Base-by-base conservation (phyloP, 2,329 filamentous ascomycete species). In the Lasiodiplodia sp. region DNA sequence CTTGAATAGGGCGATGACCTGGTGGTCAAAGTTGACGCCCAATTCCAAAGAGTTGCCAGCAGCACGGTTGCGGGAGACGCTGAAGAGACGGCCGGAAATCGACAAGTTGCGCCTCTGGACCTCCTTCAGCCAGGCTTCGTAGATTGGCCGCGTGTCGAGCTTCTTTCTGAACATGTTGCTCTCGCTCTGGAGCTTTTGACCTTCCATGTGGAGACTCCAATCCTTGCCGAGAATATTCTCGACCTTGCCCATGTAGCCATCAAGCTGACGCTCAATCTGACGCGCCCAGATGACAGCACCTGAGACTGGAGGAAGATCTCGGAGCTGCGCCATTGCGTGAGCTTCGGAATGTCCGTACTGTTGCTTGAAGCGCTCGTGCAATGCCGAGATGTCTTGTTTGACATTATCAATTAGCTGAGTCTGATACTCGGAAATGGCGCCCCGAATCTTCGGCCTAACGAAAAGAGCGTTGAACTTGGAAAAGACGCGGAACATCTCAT, bases 381-480 rank as follows among this genome's bases (percentile, higher is more conserved):
- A 86, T 4, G 91, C 90, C 53, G 92, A 91, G 73, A 99, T 99
- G 76, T 97, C 96, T 76, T 94, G 91, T 79, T 98, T 98, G 75
- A 99, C 96, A 74, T 97, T 97, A 75, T 97, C 94, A 79, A 99
- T 97, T 40, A 99, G 89, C 80, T 97, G 94, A 4, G 95, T 96
- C 80, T 99, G 96, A 78, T 99, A 99, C 82, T 99, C 95, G 53
- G 94, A 92, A 76, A 99, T 99, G 67, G 96, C 96, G 73, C 96
- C 94, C 72, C 96, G 91, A 82, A 99, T 98, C 86, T 99, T 99
- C n/a, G 96, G 96, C 69, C 96, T 90, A 68, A 99, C 95, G 74
- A 99, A 97, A 37, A 99, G 90, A 2, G 96, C 96, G 78, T 99
- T 99, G 87, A 99, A 99, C 79, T 98, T 98, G 66, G 96, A 98